Evolutionary conservation across 2,329 filamentous ascomycete genomes (phyloP).

Genomic region (Trichoderma gracile): DNA sequence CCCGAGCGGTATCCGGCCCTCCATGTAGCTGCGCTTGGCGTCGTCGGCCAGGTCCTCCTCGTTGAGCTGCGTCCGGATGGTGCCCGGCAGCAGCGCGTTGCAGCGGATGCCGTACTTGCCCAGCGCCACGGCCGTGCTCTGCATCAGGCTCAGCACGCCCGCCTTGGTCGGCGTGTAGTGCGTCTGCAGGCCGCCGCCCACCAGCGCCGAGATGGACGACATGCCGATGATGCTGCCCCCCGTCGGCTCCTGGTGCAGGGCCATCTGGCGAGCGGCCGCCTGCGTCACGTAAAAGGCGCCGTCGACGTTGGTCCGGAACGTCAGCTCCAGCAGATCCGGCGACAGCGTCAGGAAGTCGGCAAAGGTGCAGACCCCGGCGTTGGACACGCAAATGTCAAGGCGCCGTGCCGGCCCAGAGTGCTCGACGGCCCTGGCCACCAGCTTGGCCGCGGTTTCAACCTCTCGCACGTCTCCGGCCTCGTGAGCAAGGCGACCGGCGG

Average conservation of each 20-base stretch:
- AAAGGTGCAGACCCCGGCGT: slow-evolving; percentile 87
- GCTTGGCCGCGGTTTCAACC: slow-evolving; percentile 66
- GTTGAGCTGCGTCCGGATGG: slow-evolving; percentile 80
- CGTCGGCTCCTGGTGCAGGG: slow-evolving; percentile 56
- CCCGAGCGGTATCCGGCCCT: slow-evolving; percentile 76
- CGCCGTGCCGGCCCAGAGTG: slow-evolving; percentile 55
- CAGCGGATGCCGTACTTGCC: slow-evolving; percentile 76
- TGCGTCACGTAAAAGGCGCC: slow-evolving; percentile 89
- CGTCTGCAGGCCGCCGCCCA: slow-evolving; percentile 75
- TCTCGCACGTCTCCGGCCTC: slow-evolving; percentile 76
- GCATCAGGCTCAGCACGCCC: slow-evolving; percentile 77
- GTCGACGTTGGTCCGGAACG: slow-evolving; percentile 77
- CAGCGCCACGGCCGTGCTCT: slow-evolving; percentile 76
- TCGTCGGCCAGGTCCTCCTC: slow-evolving; percentile 77
- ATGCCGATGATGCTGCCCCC: slow-evolving; percentile 81
- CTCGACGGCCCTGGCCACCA: slow-evolving; percentile 67
- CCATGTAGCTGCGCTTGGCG: slow-evolving; percentile 74
- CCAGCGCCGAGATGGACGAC: slow-evolving; percentile 71
- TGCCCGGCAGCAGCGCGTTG: slow-evolving; percentile 81
- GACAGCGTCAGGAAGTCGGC: slow-evolving; percentile 78
- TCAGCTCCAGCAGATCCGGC: slow-evolving; percentile 68
- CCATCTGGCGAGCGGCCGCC: slow-evolving; percentile 83
- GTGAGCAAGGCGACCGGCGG: slow-evolving; percentile 60
- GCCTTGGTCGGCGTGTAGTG: slow-evolving; percentile 92
- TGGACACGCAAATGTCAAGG: slow-evolving; percentile 79